A percentile compares a stretch with the other conserved stretches of the same genome.
These are phyloP conservation scores for Trichoderma afroharzianum DNA, from an alignment of 2,329 filamentous ascomycete species.

Conservation along the genomic window DNA sequence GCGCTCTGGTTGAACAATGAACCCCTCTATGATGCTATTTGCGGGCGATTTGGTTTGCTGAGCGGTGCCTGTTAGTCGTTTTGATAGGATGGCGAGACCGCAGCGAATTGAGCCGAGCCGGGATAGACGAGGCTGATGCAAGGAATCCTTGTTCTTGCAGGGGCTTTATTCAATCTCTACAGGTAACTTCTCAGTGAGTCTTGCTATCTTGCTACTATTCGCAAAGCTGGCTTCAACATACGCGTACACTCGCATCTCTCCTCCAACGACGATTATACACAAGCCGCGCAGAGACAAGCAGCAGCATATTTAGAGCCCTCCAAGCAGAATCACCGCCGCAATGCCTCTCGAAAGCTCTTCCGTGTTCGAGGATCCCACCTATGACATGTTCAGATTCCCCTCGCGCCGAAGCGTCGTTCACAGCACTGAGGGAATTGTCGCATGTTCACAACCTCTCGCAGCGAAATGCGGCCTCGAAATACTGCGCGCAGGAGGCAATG, in stretches of 20 bases:
- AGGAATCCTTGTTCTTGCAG: not conserved
- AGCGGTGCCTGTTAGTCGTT: not conserved
- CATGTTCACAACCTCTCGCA: conserved; percentile 85
- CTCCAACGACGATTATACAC: too few species aligned
- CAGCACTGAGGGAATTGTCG: conserved; percentile 86
- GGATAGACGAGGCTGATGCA: not conserved
- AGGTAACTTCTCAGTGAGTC: not conserved
- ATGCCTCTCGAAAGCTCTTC: conserved; percentile 48
- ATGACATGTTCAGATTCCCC: conserved; percentile 61
- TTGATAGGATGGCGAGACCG: conserved; percentile 3
- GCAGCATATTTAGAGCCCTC: not conserved
- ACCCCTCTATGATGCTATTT: conserved; percentile 9
- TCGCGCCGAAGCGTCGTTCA: conserved; percentile 90
- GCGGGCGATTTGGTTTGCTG: not conserved
- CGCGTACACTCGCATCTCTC: not conserved
- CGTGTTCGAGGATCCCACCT: conserved; percentile 44
- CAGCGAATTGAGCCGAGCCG: not conserved
- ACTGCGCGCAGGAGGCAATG: conserved; percentile 85
- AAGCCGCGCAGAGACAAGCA: not conserved
- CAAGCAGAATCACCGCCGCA: not conserved
- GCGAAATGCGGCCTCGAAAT: conserved; percentile 83
- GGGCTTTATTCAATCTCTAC: not conserved
- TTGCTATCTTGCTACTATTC: too few species aligned
- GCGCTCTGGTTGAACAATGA: not conserved
- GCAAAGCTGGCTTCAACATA: not conserved